phyloP scores from a whole-genome alignment of 495 filamentous ascomycete genomes.

The Corynascus novoguineensis region DNA sequence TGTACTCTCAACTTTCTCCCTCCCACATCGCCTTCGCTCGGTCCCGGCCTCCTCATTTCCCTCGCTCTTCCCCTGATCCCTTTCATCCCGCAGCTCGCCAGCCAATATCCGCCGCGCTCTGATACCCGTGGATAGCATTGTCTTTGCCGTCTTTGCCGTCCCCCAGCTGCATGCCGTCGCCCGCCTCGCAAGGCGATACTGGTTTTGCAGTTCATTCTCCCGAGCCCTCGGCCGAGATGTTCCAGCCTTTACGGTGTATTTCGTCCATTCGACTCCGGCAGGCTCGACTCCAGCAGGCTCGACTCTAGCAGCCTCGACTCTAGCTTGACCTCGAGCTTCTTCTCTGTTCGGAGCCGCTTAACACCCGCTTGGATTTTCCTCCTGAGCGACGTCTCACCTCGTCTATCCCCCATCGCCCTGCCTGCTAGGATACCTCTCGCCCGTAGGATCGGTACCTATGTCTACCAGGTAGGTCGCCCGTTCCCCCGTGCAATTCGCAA shows the following conservation, averaged over 20 bases:
- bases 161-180: background rate
- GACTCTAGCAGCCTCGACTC: constrained; percentile 2
- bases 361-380: background rate
- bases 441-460: constrained; percentile 4
- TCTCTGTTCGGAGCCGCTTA: background rate
- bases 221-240: background rate
- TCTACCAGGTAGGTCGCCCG: constrained; percentile 4
- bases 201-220: background rate
- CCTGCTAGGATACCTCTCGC: constrained; percentile 5
- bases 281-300: constrained; percentile 7
- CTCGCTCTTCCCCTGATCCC: background rate
- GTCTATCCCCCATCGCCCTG: constrained; percentile 6
- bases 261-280: background rate
- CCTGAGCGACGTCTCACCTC: background rate
- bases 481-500: background rate
- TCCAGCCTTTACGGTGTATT: background rate
- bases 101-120: constrained; percentile 9
- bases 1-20: constrained; percentile 17
- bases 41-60: constrained; percentile 6
- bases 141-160: background rate
- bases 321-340: constrained; percentile 10
- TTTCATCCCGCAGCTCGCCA: background rate
- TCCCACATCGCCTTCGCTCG: constrained; percentile 10
- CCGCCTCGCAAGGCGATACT: background rate
- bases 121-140: constrained; percentile 5